Percentiles rank a stretch among this genome's conserved stretches.
phyloP scores from a whole-genome alignment of 495 filamentous ascomycete species.

The Penicillium dipodomyicola region DNA sequence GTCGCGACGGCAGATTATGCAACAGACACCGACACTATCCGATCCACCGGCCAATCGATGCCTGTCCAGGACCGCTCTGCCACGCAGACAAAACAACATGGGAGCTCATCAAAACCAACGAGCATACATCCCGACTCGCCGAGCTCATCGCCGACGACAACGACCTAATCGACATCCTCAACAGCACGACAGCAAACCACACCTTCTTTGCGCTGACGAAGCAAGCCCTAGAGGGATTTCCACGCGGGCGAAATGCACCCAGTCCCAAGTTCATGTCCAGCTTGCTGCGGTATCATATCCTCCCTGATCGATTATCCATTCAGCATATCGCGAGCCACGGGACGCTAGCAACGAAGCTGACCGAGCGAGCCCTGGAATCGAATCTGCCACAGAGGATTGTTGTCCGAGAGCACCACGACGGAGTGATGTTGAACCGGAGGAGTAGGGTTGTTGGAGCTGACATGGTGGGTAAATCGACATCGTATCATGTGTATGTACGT shows the following conservation, averaged over 20 bases:
- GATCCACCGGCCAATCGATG: constrained; percentile 15
- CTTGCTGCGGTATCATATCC: constrained; percentile 72
- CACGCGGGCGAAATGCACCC: constrained; percentile 49
- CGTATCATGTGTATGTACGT: not conserved
- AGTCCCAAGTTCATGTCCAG: constrained; percentile 53
- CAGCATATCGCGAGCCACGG: constrained; percentile 54
- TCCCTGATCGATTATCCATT: constrained; percentile 59
- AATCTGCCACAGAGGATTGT: constrained; percentile 65
- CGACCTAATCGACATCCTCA: constrained; percentile 67
- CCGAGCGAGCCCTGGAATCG: constrained; percentile 52
- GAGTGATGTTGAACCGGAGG: constrained; percentile 71
- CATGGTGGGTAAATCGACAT: constrained; percentile 46
- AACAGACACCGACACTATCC: constrained; percentile 3
- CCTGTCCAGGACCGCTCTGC: constrained; percentile 22
- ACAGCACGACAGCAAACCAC: constrained; percentile 65
- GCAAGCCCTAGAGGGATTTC: constrained; percentile 60
- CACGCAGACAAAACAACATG: constrained; percentile 65
- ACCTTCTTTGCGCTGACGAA: constrained; percentile 82
- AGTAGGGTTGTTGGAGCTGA: constrained; percentile 62
- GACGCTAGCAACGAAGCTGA: constrained; percentile 68
- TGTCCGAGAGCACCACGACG: constrained; percentile 53
- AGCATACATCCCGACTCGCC: constrained; percentile 72
- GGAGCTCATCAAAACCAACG: constrained; percentile 67
- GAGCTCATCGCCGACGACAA: constrained; percentile 66
- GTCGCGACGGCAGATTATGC: constrained; percentile 2